Evolutionary conservation across 495 filamentous ascomycete species (phyloP).

Genomic region (Chaetomium tenue): DNA sequence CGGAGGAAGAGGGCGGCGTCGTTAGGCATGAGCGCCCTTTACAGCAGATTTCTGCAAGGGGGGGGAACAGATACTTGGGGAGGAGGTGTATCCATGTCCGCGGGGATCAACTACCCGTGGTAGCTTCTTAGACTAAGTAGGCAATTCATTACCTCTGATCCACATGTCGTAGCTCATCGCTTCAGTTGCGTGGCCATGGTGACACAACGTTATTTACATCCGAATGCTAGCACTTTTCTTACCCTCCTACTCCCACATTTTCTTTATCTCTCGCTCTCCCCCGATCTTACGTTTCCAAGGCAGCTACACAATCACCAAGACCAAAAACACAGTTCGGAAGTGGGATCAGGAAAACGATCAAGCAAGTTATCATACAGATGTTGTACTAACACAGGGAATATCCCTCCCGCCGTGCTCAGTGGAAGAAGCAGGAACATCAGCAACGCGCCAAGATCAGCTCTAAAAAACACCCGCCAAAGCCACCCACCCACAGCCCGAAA

Average conservation of each 20-base stretch:
- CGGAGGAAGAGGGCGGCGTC: neutral
- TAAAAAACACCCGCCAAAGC: neutral
- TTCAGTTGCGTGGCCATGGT: too few species aligned
- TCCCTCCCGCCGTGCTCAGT: neutral
- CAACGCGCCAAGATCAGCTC: neutral
- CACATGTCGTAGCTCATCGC: neutral
- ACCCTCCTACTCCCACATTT: too few species aligned
- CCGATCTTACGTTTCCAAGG: too few species aligned
- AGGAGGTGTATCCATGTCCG: neutral
- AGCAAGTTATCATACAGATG: conserved; percentile 22
- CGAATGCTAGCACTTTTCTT: too few species aligned
- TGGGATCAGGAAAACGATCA: neutral
- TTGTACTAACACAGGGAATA: conserved; percentile 16
- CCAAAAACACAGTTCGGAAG: neutral
- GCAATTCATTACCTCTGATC: conserved; percentile 10
- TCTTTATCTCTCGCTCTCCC: too few species aligned
- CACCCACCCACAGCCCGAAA: neutral
- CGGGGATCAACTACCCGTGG: neutral
- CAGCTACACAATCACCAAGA: too few species aligned
- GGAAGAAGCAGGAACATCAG: neutral
- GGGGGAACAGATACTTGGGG: neutral
- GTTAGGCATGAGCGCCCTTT: neutral
- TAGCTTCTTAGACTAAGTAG: conserved; percentile 7
- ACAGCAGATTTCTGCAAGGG: neutral
- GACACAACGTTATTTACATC: too few species aligned